Conservation (phyloP, 768 basidiomycete species). For the Kwoniella pini region DNA sequence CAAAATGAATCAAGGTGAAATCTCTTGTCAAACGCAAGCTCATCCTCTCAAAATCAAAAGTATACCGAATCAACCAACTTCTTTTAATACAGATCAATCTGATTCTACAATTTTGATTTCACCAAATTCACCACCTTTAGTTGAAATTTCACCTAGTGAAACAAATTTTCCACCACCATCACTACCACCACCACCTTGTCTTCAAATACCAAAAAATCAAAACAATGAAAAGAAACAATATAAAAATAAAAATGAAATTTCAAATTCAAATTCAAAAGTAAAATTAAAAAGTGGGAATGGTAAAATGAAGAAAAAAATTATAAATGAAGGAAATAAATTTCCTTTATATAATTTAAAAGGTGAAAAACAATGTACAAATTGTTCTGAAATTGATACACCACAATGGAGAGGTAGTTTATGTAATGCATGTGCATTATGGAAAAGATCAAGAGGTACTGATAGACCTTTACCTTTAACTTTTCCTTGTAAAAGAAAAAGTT, state of each 20-base stretch:
- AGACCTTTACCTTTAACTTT: constrained; percentile 35
- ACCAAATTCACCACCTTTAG: constrained; percentile 2
- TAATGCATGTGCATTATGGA: constrained; percentile 46
- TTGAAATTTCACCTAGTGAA: constrained; percentile 1
- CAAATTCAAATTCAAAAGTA: too few species aligned
- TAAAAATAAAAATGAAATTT: too few species aligned
- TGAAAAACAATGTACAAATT: constrained; percentile 40
- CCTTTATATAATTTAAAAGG: constrained; percentile 13
- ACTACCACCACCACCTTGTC: too few species aligned
- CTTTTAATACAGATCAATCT: not conserved
- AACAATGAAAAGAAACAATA: too few species aligned
- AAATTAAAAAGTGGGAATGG: too few species aligned
- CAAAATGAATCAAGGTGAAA: not conserved
- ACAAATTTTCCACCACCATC: too few species aligned
- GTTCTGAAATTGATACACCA: constrained; percentile 35
- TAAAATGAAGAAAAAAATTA: not conserved
- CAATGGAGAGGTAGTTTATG: constrained; percentile 40
- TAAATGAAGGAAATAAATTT: constrained; percentile 11
- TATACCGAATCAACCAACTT: constrained; percentile 1
- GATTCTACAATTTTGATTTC: not conserved
- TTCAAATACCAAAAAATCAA: too few species aligned
- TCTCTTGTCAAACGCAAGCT: too few species aligned
- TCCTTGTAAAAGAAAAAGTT: constrained; percentile 12
- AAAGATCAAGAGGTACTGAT: constrained; percentile 36
- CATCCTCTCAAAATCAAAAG: too few species aligned